These are phyloP conservation scores for Quercus lobata DNA, from an alignment of 331 rosid species.

Conservation along the genomic window DNA sequence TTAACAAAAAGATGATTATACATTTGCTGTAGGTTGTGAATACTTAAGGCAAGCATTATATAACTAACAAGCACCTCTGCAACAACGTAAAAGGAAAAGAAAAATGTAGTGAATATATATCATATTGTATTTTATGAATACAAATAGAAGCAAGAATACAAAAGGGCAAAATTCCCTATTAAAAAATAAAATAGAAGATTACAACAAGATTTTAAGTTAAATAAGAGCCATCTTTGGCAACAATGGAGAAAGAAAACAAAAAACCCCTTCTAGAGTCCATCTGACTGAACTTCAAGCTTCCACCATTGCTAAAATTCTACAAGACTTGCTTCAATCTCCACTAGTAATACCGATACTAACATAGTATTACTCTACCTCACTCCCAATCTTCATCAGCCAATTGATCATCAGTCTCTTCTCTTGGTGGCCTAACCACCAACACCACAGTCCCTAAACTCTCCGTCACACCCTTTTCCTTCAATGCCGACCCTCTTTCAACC, in stretches of 20 bases:
- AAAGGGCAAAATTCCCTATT: constrained; percentile 3
- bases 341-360: constrained; percentile 4
- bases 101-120: neutral
- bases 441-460: constrained; percentile 65
- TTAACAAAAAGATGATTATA: too few relatives aligned
- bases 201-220: constrained; percentile 13
- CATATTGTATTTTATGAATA: neutral
- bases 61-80: neutral
- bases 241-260: neutral
- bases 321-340: constrained; percentile 11
- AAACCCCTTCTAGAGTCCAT: neutral
- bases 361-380: constrained; percentile 7
- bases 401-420: constrained; percentile 42
- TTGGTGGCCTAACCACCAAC: constrained; percentile 84
- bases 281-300: constrained; percentile 2
- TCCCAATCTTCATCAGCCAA: constrained; percentile 87
- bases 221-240: neutral
- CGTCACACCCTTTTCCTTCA: constrained; percentile 48
- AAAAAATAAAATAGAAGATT: constrained; percentile 9
- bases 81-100: neutral
- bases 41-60: neutral
- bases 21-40: neutral
- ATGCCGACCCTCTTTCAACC: constrained; percentile 66
- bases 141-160: neutral
- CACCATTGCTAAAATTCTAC: neutral